These are phyloP conservation scores for Ceriops decandra DNA, from an alignment of 345 rosid species.

Conservation along the genomic window DNA sequence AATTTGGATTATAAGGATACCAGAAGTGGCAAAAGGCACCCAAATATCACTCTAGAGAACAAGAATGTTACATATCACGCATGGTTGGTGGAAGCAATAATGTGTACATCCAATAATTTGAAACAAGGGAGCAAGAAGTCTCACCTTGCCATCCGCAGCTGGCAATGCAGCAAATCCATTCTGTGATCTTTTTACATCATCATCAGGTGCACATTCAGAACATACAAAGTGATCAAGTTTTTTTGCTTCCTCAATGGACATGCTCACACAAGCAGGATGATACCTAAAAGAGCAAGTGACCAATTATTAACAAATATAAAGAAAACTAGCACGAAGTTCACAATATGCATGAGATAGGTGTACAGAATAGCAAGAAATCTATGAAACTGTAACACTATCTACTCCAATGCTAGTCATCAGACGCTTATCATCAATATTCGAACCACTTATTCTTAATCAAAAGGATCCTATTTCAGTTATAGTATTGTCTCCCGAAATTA, in stretches of 20 bases:
- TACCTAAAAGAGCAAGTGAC: constrained; percentile 46
- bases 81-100: neutral
- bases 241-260: constrained; percentile 78
- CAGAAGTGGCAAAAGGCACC: constrained; percentile 1
- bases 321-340: neutral
- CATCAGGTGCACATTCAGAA: constrained; percentile 60
- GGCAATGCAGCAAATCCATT: constrained; percentile 61
- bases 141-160: constrained; percentile 47
- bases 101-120: constrained; percentile 1
- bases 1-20: neutral
- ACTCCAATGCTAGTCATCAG: no score
- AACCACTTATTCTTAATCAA: no score
- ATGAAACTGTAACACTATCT: no score
- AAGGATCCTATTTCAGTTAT: no score
- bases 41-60: constrained; percentile 6
- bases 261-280: constrained; percentile 85
- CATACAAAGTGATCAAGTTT: constrained; percentile 72
- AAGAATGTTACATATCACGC: neutral
- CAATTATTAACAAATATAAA: neutral
- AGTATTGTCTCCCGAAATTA: no score
- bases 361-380: no score
- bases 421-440: no score
- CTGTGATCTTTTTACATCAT: constrained; percentile 54
- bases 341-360: no score
- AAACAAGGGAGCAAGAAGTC: constrained; percentile 10